These are phyloP conservation scores for Pisolithus orientalis DNA, from an alignment of 768 basidiomycete species.

Conservation along the genomic window DNA sequence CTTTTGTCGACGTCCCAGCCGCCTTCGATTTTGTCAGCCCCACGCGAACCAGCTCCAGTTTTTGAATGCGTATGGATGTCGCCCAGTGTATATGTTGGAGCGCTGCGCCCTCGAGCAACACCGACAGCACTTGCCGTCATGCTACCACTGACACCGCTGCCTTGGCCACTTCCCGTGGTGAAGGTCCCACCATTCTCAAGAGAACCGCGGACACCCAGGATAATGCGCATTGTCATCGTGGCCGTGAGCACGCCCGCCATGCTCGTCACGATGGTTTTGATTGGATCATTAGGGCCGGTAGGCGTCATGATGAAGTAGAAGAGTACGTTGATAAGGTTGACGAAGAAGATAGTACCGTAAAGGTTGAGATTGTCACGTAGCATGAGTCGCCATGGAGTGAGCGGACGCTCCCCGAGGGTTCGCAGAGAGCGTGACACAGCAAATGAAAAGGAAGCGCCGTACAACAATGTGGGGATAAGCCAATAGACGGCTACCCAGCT, in stretches of 20 bases:
- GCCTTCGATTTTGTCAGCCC: conserved; percentile 33
- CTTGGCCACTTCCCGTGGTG: conserved; percentile 39
- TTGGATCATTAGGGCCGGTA: conserved; percentile 52
- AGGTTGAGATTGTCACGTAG: conserved; percentile 85
- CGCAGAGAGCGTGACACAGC: conserved; percentile 18
- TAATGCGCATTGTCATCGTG: conserved; percentile 83
- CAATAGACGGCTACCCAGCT: conserved; percentile 84
- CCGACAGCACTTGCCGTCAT: conserved; percentile 16
- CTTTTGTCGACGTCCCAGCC: conserved; percentile 31
- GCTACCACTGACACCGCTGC: conserved; percentile 46
- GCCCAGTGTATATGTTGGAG: conserved; percentile 36
- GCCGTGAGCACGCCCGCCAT: conserved; percentile 86
- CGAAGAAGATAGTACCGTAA: conserved; percentile 72
- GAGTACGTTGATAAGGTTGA: conserved; percentile 78
- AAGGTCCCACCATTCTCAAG: conserved; percentile 70
- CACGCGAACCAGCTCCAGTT: conserved; percentile 38
- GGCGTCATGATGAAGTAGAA: conserved; percentile 85
- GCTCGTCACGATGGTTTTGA: conserved; percentile 78
- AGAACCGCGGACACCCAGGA: conserved; percentile 74
- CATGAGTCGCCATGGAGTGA: conserved; percentile 80
- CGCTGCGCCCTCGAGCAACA: conserved; percentile 22
- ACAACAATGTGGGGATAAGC: conserved; percentile 69
- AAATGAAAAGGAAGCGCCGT: conserved; percentile 26
- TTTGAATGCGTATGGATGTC: conserved; percentile 48
- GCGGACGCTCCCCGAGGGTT: conserved; percentile 35